Base-by-base conservation (phyloP, 306 rosid species). In the Quercus robur region DNA sequence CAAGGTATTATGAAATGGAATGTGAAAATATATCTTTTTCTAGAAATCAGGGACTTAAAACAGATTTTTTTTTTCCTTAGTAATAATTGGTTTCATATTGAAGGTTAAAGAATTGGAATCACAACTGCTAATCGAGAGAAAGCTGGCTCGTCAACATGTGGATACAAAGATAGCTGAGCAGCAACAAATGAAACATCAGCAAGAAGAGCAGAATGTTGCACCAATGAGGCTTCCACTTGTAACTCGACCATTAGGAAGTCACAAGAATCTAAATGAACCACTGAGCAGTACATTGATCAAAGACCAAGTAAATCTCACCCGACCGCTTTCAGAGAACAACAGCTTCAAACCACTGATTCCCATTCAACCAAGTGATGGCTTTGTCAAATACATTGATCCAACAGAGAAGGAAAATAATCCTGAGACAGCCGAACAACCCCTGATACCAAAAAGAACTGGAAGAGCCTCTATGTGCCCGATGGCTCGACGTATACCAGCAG, bases 121-220 rank as follows among this genome's bases (percentile, higher is more conserved):
- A 2, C 99, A 93, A 75, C 97, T 96, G 83, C 73, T 96, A 85
- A 85, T 93, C 38, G 98, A 96, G 85, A 91, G 98, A 86, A 96
- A 93, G 88, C 87, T 95, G 63, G 99, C 98, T 4, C 97, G 97
- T 15, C 99, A 95, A 82, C 97, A 95, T 20, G 98, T 93, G 3
- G 99, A 93, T 81, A 84, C 94, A 14, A 93, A 89, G 87, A 93
- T 93, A 86, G 97, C 99, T 5, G 98, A 96, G 90, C 98, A 94
- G 79, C 95, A 91, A 26, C 92, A 85, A 78, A 77, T 87, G 84
- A 90, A 87, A 78, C 78, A 83, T 56, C 94, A 83, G 44, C 73
- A 82, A 78, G 97, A 94, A 55, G 98, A 93, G 67, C 97, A 88
- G 78, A 82, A 19, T 62, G 81, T 33, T 18, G 73, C 86, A 79